phyloP scores from a whole-genome alignment of 1,284 basidiomycete species.

The Ganoderma leucocontextum region DNA sequence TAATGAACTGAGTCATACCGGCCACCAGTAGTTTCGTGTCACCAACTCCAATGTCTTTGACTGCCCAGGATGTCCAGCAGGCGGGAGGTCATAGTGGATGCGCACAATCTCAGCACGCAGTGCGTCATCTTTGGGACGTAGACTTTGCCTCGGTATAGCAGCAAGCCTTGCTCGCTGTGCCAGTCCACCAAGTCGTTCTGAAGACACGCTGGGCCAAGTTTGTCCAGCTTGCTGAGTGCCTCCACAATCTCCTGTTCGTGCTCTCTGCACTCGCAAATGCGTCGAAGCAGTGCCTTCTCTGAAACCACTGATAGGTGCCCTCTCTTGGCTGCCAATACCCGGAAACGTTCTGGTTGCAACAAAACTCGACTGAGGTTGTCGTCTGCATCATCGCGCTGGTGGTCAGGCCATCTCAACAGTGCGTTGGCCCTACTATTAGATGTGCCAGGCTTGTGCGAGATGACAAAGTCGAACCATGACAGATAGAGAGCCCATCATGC shows the following conservation, averaged over 20 bases:
- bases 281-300: neutral
- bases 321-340: neutral
- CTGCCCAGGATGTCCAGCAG: slow-evolving; percentile 5
- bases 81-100: slow-evolving; percentile 4
- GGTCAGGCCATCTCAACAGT: slow-evolving; percentile 49
- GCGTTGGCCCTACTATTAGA: slow-evolving; percentile 46
- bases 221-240: neutral
- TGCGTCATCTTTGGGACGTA: neutral
- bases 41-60: slow-evolving; percentile 7
- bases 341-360: slow-evolving; percentile 28
- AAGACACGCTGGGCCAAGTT: neutral
- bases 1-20: slow-evolving; percentile 40
- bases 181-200: neutral
- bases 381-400: slow-evolving; percentile 35
- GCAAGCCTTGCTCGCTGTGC: neutral
- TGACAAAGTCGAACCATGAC: slow-evolving; percentile 44
- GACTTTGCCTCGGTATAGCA: slow-evolving; percentile 49
- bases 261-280: neutral
- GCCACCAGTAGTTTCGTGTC: slow-evolving; percentile 7
- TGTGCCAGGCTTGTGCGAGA: slow-evolving; percentile 38
- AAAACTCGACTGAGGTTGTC: slow-evolving; percentile 28
- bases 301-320: neutral
- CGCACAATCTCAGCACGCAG: neutral
- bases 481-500: slow-evolving; percentile 51
- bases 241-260: neutral